Evolutionary conservation across 2,329 filamentous ascomycete genomes (phyloP).

Genomic region (Eutypa lata): DNA sequence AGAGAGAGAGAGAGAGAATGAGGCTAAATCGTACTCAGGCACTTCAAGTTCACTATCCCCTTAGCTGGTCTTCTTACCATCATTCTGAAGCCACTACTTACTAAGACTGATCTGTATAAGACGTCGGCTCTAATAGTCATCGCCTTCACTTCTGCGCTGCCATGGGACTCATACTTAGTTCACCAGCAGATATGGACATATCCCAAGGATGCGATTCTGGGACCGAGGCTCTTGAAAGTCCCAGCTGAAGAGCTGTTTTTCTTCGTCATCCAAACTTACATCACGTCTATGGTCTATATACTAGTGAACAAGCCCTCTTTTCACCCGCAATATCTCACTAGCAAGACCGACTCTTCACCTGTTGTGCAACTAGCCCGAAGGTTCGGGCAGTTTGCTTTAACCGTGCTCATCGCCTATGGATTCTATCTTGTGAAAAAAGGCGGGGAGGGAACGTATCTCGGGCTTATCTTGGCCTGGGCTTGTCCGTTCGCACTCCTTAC

Average conservation of each 20-base stretch:
- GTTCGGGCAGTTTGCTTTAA: conserved; percentile 49
- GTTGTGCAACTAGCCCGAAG: conserved; percentile 29
- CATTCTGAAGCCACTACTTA: conserved; percentile 60
- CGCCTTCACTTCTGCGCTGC: conserved; percentile 65
- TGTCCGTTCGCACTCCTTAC: conserved; percentile 62
- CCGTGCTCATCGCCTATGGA: conserved; percentile 40
- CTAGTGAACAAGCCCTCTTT: conserved; percentile 64
- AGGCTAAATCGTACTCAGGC: conserved; percentile 36
- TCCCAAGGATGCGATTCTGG: conserved; percentile 61
- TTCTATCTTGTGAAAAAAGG: conserved; percentile 41
- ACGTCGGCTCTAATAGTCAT: conserved; percentile 58
- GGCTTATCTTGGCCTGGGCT: conserved; percentile 68
- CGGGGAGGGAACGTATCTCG: conserved; percentile 60
- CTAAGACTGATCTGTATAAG: conserved; percentile 60
- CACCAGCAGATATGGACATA: conserved; percentile 68
- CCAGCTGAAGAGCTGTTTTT: conserved; percentile 74
- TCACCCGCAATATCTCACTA: conserved; percentile 39
- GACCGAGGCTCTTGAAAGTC: conserved; percentile 60
- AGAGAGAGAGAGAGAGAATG: not conserved
- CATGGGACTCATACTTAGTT: conserved; percentile 76
- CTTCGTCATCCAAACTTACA: conserved; percentile 75
- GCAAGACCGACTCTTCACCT: conserved; percentile 22
- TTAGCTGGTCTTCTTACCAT: conserved; percentile 56
- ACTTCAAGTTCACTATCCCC: conserved; percentile 66
- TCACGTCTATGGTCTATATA: conserved; percentile 65